phyloP scores from a whole-genome alignment of 75 land plant species.

The Sequoiadendron giganteum region DNA sequence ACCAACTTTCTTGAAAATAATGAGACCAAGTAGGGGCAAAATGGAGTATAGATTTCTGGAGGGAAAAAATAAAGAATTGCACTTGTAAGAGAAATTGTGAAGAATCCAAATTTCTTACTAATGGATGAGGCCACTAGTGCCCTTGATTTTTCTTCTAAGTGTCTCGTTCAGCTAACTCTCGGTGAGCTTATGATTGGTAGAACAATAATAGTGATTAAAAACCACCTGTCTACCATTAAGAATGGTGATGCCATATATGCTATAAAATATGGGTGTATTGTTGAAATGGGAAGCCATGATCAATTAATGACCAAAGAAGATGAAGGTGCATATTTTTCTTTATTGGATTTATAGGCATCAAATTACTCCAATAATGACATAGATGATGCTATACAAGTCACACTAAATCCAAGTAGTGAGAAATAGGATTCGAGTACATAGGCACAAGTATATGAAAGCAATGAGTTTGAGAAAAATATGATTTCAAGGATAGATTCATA shows the following conservation, averaged over 20 bases:
- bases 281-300: neutral
- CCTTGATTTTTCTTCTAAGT: neutral
- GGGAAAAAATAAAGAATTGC: conserved; percentile 11
- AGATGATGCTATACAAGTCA: neutral
- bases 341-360: neutral
- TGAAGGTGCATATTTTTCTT: neutral
- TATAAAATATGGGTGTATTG: neutral
- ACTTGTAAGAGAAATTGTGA: neutral
- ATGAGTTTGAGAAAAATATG: neutral
- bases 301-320: neutral
- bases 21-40: neutral
- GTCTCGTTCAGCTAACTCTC: neutral
- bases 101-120: conserved; percentile 4
- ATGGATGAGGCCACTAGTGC: neutral
- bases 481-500: neutral
- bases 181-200: neutral
- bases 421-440: neutral
- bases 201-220: neutral
- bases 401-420: neutral
- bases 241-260: neutral
- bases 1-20: too few relatives aligned
- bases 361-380: neutral
- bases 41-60: neutral
- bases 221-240: neutral
- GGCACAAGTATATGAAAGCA: neutral